These are phyloP conservation scores for Coemansia reversa DNA, from an alignment of 192 early-diverging fungal genomes.

Conservation along the genomic window DNA sequence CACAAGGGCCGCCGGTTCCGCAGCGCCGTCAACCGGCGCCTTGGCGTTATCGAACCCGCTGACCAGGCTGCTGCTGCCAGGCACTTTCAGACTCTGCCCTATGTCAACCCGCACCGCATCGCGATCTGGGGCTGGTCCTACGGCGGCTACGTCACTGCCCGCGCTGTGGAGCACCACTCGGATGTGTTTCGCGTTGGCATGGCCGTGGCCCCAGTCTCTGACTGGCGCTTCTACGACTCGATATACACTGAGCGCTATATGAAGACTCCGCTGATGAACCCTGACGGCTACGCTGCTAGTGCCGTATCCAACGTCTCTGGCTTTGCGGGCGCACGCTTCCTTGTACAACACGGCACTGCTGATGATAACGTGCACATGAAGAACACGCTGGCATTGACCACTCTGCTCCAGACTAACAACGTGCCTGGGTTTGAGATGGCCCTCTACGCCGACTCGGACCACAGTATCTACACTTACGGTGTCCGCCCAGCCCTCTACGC, in stretches of 20 bases:
- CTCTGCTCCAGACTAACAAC: constrained; percentile 68
- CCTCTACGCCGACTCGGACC: constrained; percentile 88
- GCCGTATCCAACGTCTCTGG: constrained; percentile 78
- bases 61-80: constrained; percentile 87
- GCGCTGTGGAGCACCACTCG: constrained; percentile 80
- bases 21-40: constrained; percentile 66
- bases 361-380: constrained; percentile 95
- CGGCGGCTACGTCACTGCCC: constrained; percentile 85
- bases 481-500: constrained; percentile 70
- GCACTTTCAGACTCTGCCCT: constrained; percentile 62
- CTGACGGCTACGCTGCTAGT: constrained; percentile 73
- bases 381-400: constrained; percentile 78
- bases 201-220: constrained; percentile 94
- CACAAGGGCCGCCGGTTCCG: constrained; percentile 81
- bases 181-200: constrained; percentile 83
- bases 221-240: constrained; percentile 86
- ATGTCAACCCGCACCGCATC: constrained; percentile 75
- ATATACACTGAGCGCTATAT: constrained; percentile 98
- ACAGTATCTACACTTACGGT: constrained; percentile 74
- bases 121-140: constrained; percentile 99
- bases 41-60: constrained; percentile 81
- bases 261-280: constrained; percentile 80
- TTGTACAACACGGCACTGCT: constrained; percentile 88
- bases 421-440: constrained; percentile 83
- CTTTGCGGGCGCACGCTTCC: constrained; percentile 73